Percentiles rank a stretch among this genome's conserved stretches.
Conservation (phyloP, 2,329 filamentous ascomycete species). For the Basipetospora chlamydospora region DNA sequence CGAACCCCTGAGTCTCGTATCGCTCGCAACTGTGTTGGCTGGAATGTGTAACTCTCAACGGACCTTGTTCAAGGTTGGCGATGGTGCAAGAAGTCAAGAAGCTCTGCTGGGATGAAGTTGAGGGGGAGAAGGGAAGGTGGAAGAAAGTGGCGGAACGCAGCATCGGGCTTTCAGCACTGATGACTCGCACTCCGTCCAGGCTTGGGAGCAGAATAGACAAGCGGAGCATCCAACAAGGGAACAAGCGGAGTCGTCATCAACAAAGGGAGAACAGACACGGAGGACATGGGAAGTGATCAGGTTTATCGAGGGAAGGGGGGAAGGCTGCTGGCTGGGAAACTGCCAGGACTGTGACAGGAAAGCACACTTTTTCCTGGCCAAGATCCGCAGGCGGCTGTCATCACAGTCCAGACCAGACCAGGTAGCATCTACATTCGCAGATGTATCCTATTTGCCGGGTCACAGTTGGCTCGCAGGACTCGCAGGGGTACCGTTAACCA, state of each 20-base stretch:
- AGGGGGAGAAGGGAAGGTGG: slow-evolving; percentile 1
- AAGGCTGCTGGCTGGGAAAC: slow-evolving; percentile 4
- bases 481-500: not conserved
- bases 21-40: too few species aligned
- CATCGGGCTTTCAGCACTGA: slow-evolving; percentile 2
- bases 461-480: too few species aligned
- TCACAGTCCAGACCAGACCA: not conserved
- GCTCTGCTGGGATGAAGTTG: too few species aligned
- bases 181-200: too few species aligned
- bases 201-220: slow-evolving; percentile 1
- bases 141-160: slow-evolving; percentile 4
- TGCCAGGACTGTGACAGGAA: too few species aligned
- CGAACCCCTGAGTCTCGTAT: too few species aligned
- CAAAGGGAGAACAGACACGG: not conserved
- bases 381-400: slow-evolving; percentile 2
- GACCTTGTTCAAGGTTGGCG: too few species aligned
- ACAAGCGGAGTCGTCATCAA: slow-evolving; percentile 1
- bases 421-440: slow-evolving; percentile 1
- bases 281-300: not conserved
- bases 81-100: too few species aligned
- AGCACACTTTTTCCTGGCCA: too few species aligned
- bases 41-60: too few species aligned
- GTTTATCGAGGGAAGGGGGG: not conserved
- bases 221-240: not conserved
- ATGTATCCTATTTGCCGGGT: not conserved